These are phyloP conservation scores for Terfezia claveryi DNA, from an alignment of 495 filamentous ascomycete genomes.

Conservation along the genomic window DNA sequence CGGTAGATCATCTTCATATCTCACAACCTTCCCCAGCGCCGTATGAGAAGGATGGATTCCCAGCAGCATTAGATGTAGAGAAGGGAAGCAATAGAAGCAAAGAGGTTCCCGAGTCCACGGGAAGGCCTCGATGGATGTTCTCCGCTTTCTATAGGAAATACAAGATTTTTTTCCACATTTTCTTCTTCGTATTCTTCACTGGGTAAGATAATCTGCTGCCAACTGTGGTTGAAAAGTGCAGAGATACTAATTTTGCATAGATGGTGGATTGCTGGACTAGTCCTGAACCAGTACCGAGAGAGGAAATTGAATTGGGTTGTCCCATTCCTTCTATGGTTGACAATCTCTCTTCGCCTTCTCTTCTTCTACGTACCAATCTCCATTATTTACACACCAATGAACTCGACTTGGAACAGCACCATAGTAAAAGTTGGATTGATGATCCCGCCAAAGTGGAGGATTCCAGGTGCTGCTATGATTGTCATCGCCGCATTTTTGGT, in stretches of 20 bases:
- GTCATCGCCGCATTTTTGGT: constrained; percentile 49
- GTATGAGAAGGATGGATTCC: neutral
- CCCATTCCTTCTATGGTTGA: constrained; percentile 63
- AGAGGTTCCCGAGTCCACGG: constrained; percentile 3
- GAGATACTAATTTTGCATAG: constrained; percentile 21
- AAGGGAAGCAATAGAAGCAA: constrained; percentile 22
- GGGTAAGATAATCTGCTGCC: constrained; percentile 25
- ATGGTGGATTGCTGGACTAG: constrained; percentile 73
- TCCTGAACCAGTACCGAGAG: constrained; percentile 36
- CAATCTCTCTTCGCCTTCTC: constrained; percentile 48
- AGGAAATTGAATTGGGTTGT: constrained; percentile 38
- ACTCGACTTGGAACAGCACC: constrained; percentile 42
- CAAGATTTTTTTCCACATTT: constrained; percentile 26
- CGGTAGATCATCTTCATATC: neutral
- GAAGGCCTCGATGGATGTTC: neutral
- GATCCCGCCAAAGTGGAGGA: constrained; percentile 40
- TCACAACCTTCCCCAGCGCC: neutral
- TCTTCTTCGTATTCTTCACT: constrained; percentile 36
- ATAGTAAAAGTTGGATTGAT: constrained; percentile 27
- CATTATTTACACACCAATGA: constrained; percentile 40
- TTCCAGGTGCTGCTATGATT: constrained; percentile 34
- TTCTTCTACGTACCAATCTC: constrained; percentile 48
- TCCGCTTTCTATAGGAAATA: constrained; percentile 21
- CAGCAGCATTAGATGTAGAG: constrained; percentile 21
- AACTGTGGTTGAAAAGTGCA: neutral